Evolutionary conservation across 192 early-diverging fungal species (phyloP).

Genomic region (Coemansia sp.): DNA sequence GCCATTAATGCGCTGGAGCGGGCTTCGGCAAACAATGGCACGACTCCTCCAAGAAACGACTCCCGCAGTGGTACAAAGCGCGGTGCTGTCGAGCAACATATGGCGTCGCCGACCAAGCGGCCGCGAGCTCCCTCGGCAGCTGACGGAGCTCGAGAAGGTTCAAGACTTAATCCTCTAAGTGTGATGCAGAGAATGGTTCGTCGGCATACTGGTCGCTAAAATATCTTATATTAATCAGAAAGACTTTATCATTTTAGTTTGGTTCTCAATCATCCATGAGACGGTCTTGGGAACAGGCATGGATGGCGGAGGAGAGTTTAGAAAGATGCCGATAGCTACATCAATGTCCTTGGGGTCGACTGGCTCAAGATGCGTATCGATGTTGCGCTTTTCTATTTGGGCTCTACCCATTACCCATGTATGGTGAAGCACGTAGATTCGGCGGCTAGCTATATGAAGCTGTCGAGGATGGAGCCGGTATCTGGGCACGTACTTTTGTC

Average conservation of each 20-base stretch:
- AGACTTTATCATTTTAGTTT: conserved; percentile 14
- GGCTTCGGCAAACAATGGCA: neutral
- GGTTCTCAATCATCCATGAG: conserved; percentile 11
- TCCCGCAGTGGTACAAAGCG: conserved; percentile 24
- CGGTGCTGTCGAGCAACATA: conserved; percentile 3
- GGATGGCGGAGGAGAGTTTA: conserved; percentile 3
- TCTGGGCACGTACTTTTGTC: conserved; percentile 21
- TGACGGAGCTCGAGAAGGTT: neutral
- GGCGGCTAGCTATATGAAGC: conserved; percentile 4
- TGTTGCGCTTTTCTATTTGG: conserved; percentile 13
- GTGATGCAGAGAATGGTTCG: conserved; percentile 21
- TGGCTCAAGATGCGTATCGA: conserved; percentile 2
- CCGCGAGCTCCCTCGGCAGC: conserved; percentile 23
- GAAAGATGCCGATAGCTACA: conserved; percentile 17
- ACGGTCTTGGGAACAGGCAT: neutral
- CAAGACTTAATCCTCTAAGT: conserved; percentile 16
- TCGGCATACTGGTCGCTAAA: conserved; percentile 18
- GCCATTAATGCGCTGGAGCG: conserved; percentile 37
- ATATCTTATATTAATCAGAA: neutral
- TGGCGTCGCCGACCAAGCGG: conserved; percentile 37
- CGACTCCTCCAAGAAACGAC: conserved; percentile 1
- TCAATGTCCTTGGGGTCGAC: conserved; percentile 9
- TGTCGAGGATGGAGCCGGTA: conserved; percentile 16
- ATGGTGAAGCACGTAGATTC: neutral
- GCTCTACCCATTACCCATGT: conserved; percentile 19